These are phyloP conservation scores for Coemansia sp. DNA, from an alignment of 192 early-diverging fungal species.

Conservation along the genomic window DNA sequence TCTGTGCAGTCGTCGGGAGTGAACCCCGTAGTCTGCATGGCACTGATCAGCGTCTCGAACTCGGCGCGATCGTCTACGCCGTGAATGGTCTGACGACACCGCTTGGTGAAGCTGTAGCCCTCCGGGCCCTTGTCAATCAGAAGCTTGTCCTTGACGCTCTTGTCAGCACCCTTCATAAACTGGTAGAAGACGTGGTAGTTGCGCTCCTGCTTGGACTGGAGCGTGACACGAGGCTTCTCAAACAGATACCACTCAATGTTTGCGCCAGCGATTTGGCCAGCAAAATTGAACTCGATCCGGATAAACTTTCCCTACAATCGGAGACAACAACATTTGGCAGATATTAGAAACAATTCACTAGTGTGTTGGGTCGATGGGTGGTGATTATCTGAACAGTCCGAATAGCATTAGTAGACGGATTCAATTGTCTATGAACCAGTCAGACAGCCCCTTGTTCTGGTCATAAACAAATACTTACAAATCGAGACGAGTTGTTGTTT, in stretches of 20 bases:
- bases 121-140: constrained; percentile 73
- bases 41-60: constrained; percentile 69
- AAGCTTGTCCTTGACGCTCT: constrained; percentile 71
- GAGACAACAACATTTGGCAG: constrained; percentile 14
- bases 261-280: constrained; percentile 87
- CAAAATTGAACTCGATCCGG: constrained; percentile 90
- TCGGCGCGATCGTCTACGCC: constrained; percentile 90
- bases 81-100: constrained; percentile 84
- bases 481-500: constrained; percentile 98
- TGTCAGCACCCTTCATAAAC: constrained; percentile 81
- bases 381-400: not conserved
- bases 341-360: not conserved
- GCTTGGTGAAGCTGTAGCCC: constrained; percentile 82
- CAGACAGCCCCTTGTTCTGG: no score
- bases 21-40: constrained; percentile 85
- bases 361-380: not conserved
- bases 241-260: constrained; percentile 97
- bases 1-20: constrained; percentile 72
- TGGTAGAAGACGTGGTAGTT: constrained; percentile 99
- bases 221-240: constrained; percentile 95
- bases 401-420: not conserved
- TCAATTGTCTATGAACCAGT: no score
- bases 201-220: constrained; percentile 86
- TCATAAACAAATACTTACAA: constrained; percentile 55
- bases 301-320: constrained; percentile 87